Percentiles rank a stretch among this genome's conserved stretches.
These are phyloP conservation scores for Xerocomus amazonicus DNA, from an alignment of 1,284 basidiomycete species.

Conservation along the genomic window DNA sequence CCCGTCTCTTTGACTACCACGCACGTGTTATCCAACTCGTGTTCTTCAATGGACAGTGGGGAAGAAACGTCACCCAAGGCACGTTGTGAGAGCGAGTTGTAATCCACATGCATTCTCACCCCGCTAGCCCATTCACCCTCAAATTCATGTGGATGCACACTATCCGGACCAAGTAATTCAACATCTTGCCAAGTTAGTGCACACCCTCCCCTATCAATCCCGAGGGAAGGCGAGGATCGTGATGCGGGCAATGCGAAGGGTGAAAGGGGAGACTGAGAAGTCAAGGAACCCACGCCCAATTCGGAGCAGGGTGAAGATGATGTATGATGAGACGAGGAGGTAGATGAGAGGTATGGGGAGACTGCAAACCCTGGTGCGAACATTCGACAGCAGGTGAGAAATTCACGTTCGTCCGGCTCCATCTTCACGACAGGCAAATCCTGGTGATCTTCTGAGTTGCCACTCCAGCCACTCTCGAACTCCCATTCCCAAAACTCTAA, in stretches of 20 bases:
- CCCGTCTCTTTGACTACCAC: constrained; percentile 4
- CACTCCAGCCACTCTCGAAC: constrained; percentile 29
- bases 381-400: constrained; percentile 5
- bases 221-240: constrained; percentile 7
- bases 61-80: constrained; percentile 2
- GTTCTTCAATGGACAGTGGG: constrained; percentile 5
- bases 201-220: constrained; percentile 17
- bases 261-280: constrained; percentile 15
- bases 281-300: constrained; percentile 11
- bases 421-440: constrained; percentile 28
- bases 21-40: constrained; percentile 2
- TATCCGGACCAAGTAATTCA: constrained; percentile 49
- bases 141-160: constrained; percentile 42
- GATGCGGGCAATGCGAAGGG: constrained; percentile 10
- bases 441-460: constrained; percentile 15
- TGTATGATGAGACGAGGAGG: constrained; percentile 18
- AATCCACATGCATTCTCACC: constrained; percentile 13
- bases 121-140: constrained; percentile 40
- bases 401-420: constrained; percentile 22
- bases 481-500: constrained; percentile 52
- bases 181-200: constrained; percentile 44
- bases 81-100: constrained; percentile 7
- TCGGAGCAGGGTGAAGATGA: constrained; percentile 22
- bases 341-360: constrained; percentile 21
- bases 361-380: constrained; percentile 10